Base-by-base conservation (phyloP, 306 rosid species). In the Vigna mungo region DNA sequence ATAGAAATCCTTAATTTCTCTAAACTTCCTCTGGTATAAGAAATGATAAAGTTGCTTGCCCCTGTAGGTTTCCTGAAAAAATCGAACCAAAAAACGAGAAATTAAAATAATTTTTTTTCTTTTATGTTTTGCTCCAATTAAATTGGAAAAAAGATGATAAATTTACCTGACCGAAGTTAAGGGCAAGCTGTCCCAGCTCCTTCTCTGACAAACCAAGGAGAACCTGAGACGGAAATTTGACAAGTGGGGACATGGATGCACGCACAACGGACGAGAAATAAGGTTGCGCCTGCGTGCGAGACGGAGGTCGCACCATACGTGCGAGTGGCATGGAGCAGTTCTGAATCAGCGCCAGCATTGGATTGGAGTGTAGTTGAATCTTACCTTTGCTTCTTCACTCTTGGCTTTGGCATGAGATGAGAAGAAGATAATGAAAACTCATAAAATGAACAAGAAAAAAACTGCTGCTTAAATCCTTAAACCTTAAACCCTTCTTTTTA, bases 11-110 rank as follows among this genome's bases (percentile, higher is more conserved):
- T 90, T 85, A 82, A 95, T 74, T 46, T 92, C 95, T 83, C 85
- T 90, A 48, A 92, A 72, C 89, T 90, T 92, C 78, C 97, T 88
- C 82, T 92, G 86, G 85, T 95, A 95, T 78, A 95, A 79, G 25
- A 95, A 89, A 83, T 95, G 97, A 78, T 95, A 84, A 47, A 95
- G 87, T 76, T 92, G 98, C 86, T 90, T 95, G 83, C 97, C 98
- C 80, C 98, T 87, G 71, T 82, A 95, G 56, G 85, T 79, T 87
- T 92, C 87, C 98, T 90, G 79, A 54, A 69, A 76, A 51, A 82
- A 43, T 63, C 53, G 23, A 76, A 76, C 39, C 43, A 72, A 44
- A 66, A 61, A 60, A 76, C 21, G 76, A 76, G 5, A 68, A 25
- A 25, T 23, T 25, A 0, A 63, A 37, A 0, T 37, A 36, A n/a